Base-by-base conservation (phyloP, 2,329 filamentous ascomycete species). In the Mollisia scopiformis region DNA sequence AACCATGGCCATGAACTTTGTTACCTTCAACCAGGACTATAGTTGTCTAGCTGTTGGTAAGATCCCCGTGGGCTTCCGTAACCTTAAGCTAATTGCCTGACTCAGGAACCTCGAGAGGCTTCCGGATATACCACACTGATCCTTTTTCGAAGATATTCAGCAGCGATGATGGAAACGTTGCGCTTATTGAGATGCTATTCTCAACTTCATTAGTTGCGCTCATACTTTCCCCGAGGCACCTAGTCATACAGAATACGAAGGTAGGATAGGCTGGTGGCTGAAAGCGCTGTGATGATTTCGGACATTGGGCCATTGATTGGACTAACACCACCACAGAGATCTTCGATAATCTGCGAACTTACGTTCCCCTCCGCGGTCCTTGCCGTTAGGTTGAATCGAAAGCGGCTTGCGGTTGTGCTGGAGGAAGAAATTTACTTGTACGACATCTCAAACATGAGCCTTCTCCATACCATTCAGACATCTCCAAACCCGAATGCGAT, bases 1-100 rank as follows among this genome's bases (percentile, higher is more conserved):
- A 66, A 83, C 74, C 62, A 92, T 92, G 88, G 79, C 88, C 52
- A 92, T 98, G 81, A 99, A 99, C 78, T 99, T 96, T 79, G 92
- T 99, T 72, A 97, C 94, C 43, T 99, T 98, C 79, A 99, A 99
- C 78, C 95, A 99, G 82, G 95, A 99, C 82, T 93, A 97, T 81
- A 96, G 91, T 84, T 94, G 94, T 77, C 84, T 99, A 67, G 94
- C 94, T 80, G 93, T 99, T 70, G 94, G 92, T 93, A 82, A 73
- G 88, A 5, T 13, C 77, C 56, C 31, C 37, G 31, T 35, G 23
- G 31, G 14, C 30, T 37, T 35, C 46, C 57, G 52, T 47, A 13
- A 31, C n/a, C 35, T 55, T 21, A 33, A 14, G 51, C 23, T 27
- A 33, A 35, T 16, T 35, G 30, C n/a, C 35, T 55, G 61, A 66